A percentile compares a stretch with the other conserved stretches of the same genome.
Evolutionary conservation across 1,139 yeast species (phyloP).

Genomic region (Schizosaccharomyces versatilis): DNA sequence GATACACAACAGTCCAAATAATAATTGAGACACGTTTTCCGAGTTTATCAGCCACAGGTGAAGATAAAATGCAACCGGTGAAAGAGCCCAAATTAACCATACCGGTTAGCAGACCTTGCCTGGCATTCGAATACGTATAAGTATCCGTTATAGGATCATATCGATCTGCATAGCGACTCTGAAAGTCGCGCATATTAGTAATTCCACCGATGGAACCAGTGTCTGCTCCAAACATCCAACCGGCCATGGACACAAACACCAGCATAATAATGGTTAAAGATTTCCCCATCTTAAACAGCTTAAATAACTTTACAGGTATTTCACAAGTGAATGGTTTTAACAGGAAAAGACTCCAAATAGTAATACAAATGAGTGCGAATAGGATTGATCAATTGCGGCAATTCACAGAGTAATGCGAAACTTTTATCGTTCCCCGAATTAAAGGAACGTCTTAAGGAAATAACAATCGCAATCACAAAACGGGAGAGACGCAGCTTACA

Average conservation of each 20-base stretch:
- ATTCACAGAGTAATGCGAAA: too few relatives aligned
- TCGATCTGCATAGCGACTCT: not conserved
- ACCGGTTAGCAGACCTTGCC: conserved; percentile 30
- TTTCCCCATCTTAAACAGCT: not conserved
- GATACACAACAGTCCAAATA: conserved; percentile 28
- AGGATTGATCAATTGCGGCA: too few relatives aligned
- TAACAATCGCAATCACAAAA: too few relatives aligned
- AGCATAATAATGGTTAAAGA: not conserved
- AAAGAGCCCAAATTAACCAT: conserved; percentile 36
- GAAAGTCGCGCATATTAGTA: not conserved
- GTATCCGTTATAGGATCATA: conserved; percentile 14
- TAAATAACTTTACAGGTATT: not conserved
- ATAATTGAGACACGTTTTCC: conserved; percentile 34
- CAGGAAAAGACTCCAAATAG: too few relatives aligned
- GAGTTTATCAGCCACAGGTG: conserved; percentile 27
- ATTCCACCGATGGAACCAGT: conserved; percentile 1
- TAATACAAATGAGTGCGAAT: too few relatives aligned
- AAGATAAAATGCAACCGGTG: conserved; percentile 30
- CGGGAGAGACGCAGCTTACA: too few relatives aligned
- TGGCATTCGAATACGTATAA: conserved; percentile 15
- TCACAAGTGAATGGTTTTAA: not conserved
- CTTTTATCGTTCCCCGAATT: too few relatives aligned
- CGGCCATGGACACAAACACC: not conserved
- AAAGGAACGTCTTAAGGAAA: too few relatives aligned
- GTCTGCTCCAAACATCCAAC: conserved; percentile 3